phyloP scores from a whole-genome alignment of 1,284 basidiomycete species.

The Coriolopsis trogii region DNA sequence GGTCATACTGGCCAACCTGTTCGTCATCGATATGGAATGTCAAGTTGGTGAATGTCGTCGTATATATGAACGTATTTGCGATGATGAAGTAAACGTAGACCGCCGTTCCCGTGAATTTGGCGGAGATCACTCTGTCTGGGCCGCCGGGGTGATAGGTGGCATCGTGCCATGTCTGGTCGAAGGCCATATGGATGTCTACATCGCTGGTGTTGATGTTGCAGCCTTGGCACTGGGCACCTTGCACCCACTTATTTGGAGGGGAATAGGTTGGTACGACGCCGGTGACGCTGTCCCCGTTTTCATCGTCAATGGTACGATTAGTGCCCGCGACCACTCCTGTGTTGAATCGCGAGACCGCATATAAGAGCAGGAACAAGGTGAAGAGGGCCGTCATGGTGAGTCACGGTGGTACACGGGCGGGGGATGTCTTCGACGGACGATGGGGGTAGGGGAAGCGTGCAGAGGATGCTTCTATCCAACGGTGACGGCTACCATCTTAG shows the following conservation, averaged over 20 bases:
- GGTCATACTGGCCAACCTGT: conserved; percentile 4
- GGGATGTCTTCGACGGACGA: too few species aligned
- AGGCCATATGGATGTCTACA: neutral
- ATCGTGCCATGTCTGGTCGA: conserved; percentile 21
- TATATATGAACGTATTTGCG: conserved; percentile 1
- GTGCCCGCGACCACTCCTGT: too few species aligned
- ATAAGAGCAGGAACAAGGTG: too few species aligned
- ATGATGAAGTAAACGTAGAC: conserved; percentile 14
- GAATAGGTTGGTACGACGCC: neutral
- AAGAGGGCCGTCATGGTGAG: too few species aligned
- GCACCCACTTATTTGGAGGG: conserved; percentile 1
- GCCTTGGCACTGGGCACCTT: neutral
- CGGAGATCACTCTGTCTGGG: neutral
- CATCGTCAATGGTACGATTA: conserved; percentile 12
- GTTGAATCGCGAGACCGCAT: too few species aligned
- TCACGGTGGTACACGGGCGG: too few species aligned
- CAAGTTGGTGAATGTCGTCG: conserved; percentile 10
- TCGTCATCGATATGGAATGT: conserved; percentile 12
- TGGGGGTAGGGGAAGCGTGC: too few species aligned
- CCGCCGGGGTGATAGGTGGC: conserved; percentile 3
- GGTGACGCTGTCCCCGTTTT: conserved; percentile 4
- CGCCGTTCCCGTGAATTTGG: conserved; percentile 8
- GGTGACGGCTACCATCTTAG: too few species aligned
- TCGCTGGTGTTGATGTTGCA: neutral
- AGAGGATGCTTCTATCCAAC: too few species aligned